Evolutionary conservation across 495 filamentous ascomycete genomes (phyloP).

Genomic region (Penicillium canescens): DNA sequence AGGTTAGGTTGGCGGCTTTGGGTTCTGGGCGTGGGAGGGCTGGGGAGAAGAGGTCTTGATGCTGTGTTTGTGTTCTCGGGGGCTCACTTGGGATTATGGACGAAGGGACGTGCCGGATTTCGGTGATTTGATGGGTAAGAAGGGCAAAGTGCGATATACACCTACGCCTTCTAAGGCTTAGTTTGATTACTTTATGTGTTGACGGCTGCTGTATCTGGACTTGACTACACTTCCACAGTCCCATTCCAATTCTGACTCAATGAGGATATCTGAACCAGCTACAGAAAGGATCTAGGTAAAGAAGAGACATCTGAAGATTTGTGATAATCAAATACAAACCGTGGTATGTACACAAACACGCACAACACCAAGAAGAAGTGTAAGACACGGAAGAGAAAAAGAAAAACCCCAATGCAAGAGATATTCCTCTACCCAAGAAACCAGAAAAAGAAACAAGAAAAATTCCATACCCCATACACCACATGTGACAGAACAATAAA

Average conservation of each 20-base stretch:
- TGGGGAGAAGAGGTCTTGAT: not conserved
- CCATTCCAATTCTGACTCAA: no score
- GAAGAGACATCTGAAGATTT: no score
- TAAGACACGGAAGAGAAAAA: constrained; percentile 4
- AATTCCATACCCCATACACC: constrained; percentile 15
- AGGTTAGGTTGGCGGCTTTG: not conserved
- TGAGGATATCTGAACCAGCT: no score
- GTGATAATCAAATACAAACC: constrained; percentile 3
- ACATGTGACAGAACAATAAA: constrained; percentile 10
- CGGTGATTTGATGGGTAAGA: no score
- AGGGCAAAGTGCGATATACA: no score
- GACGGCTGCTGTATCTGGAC: not conserved
- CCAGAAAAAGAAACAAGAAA: constrained; percentile 3
- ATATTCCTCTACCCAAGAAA: not conserved
- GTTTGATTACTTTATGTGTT: no score
- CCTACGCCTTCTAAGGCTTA: no score
- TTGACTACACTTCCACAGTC: no score
- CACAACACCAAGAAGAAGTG: not conserved
- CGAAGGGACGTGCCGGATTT: no score
- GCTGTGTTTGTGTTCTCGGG: not conserved
- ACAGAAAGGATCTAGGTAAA: no score
- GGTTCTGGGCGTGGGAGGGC: not conserved
- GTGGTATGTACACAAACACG: constrained; percentile 17
- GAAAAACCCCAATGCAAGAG: constrained; percentile 5
- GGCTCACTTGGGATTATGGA: no score